A percentile compares a stretch with the other conserved stretches of the same genome.
These are phyloP conservation scores for Graphilbum fragrans DNA, from an alignment of 2,329 filamentous ascomycete genomes.

Conservation along the genomic window DNA sequence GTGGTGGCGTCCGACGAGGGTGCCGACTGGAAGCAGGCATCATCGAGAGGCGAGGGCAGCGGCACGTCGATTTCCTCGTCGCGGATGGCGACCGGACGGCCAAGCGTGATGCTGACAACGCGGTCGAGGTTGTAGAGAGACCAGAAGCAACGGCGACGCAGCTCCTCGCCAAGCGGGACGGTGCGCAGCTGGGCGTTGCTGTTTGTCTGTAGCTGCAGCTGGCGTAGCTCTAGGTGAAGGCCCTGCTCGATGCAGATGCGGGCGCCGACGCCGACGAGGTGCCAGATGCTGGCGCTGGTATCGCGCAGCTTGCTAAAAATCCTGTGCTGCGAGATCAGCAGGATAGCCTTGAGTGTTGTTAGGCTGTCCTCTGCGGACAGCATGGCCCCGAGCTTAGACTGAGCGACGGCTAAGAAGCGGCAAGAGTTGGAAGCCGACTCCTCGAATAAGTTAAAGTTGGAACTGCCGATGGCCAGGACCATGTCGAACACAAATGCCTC, in stretches of 20 bases:
- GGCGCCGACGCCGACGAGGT: constrained; percentile 5
- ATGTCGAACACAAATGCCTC: constrained; percentile 8
- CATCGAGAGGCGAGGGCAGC: constrained; percentile 5
- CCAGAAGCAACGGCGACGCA: constrained; percentile 7
- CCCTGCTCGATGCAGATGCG: constrained; percentile 7
- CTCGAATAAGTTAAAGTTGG: constrained; percentile 5
- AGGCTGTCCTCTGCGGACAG: constrained; percentile 1
- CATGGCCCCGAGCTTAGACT: neutral
- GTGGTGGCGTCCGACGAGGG: neutral
- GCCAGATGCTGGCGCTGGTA: constrained; percentile 6
- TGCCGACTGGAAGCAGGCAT: constrained; percentile 6
- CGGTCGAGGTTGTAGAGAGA: constrained; percentile 8
- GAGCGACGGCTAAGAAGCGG: constrained; percentile 2
- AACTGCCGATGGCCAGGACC: constrained; percentile 7
- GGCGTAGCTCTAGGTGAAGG: constrained; percentile 4
- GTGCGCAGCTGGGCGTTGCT: neutral
- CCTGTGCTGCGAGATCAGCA: constrained; percentile 6
- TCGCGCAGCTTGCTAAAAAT: constrained; percentile 6
- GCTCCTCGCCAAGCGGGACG: constrained; percentile 3
- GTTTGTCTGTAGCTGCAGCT: neutral
- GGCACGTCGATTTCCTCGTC: constrained; percentile 8
- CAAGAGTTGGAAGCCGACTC: neutral
- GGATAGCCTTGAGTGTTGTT: constrained; percentile 1
- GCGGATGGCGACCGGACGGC: constrained; percentile 4
- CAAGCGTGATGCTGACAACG: constrained; percentile 5